Evolutionary conservation across 768 basidiomycete species (phyloP), one percentile per base, ranked within the genome.

Genomic region (Fibroporia radiculosa): DNA sequence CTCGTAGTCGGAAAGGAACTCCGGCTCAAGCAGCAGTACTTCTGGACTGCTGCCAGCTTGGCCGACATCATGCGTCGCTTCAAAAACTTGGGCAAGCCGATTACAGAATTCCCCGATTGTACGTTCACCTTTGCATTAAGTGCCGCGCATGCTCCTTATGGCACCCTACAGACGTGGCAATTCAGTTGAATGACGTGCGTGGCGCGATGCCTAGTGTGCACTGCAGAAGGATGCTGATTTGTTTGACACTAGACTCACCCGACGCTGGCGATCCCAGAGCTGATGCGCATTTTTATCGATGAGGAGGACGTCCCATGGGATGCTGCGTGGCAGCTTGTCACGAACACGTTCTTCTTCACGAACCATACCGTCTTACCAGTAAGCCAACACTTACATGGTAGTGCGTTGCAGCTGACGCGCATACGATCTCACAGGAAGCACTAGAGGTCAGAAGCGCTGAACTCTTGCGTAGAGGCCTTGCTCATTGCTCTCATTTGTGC

Each of bases 11-110:
- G 89, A 45, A 90, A 90, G 57, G 88, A 90, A 60, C 66, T 90
- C 19, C 81, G 95, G 44, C 73, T 98, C 53, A 93, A 95, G 70
- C 95, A 97, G 56, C 95, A 99, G 68, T 93, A 93, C 67, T 89
- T 96, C 69, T 86, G 91, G 91, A 91, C 89, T 32, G 81, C 87
- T 38, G 86, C 93, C 23, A 84, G 82, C 61, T 72, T 93, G 38
- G 76, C 79, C 38, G 95, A 98, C 59, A 96, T 98, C 59, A 58
- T 95, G 38, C 78, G 95, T 44, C 81, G 95, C 40, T 98, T 93
- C 77, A 93, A 85, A 73, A 86, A 95, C 66, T 70, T 87, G 16
- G 82, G 78, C 40, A 84, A 88, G 62, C 80, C 82, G 2, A 82
- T 93, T 52, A 66, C 69, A 8, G 80, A 87, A 52, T 80, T 99